These are phyloP conservation scores for Jatropha multifida DNA, from an alignment of 441 rosid genomes.

Conservation along the genomic window DNA sequence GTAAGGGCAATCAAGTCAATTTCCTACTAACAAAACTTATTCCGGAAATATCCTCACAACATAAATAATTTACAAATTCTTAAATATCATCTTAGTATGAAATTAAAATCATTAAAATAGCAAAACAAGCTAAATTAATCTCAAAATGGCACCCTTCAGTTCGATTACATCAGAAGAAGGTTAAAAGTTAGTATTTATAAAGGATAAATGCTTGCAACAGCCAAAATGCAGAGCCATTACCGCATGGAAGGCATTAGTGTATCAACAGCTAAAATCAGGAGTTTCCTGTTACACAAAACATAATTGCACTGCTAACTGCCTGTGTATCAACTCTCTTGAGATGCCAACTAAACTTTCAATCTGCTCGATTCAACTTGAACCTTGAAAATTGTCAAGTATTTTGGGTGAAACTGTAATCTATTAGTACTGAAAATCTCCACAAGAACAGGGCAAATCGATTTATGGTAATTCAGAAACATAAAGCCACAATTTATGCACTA, in stretches of 20 bases:
- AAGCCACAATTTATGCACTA: conserved; percentile 19
- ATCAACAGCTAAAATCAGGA: not conserved
- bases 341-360: not conserved
- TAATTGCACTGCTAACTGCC: not conserved
- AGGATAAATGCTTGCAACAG: not conserved
- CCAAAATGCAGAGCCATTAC: not conserved
- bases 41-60: too few species aligned
- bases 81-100: too few species aligned
- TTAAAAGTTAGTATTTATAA: not conserved
- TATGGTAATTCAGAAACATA: too few species aligned
- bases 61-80: too few species aligned
- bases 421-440: not conserved
- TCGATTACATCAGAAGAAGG: not conserved
- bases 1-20: too few species aligned
- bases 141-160: too few species aligned
- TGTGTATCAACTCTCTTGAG: not conserved
- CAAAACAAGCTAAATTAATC: too few species aligned
- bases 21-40: too few species aligned
- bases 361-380: not conserved
- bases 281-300: not conserved
- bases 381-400: not conserved
- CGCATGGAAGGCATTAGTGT: not conserved
- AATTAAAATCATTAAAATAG: too few species aligned
- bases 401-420: not conserved
- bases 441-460: not conserved